Conservation (phyloP, 2,329 filamentous ascomycete species). For the Tetracladium maxilliforme region DNA sequence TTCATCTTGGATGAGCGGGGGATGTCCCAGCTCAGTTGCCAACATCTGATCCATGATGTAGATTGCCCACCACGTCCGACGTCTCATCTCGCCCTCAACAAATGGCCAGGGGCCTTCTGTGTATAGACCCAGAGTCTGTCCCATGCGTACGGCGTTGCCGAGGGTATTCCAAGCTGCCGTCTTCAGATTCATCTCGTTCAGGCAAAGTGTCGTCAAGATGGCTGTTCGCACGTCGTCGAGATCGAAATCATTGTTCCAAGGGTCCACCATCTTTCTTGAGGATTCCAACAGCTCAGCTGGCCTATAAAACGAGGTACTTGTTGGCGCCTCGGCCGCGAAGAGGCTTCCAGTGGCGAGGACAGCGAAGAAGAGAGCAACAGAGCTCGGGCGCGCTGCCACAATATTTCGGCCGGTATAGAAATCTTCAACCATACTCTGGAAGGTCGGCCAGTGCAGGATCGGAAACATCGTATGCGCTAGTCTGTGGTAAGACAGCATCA, state of each 20-base stretch:
- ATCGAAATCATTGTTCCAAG: slow-evolving; percentile 66
- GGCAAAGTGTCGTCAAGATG: slow-evolving; percentile 61
- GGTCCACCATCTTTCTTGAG: slow-evolving; percentile 56
- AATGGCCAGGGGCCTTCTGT: slow-evolving; percentile 59
- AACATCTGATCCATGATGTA: slow-evolving; percentile 79
- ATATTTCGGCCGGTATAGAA: slow-evolving; percentile 55
- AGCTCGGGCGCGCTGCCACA: slow-evolving; percentile 47
- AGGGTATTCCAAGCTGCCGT: slow-evolving; percentile 80
- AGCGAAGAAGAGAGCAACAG: slow-evolving; percentile 68
- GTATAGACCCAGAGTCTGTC: slow-evolving; percentile 74
- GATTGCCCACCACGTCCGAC: slow-evolving; percentile 85
- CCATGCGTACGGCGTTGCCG: slow-evolving; percentile 62
- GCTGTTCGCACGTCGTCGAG: slow-evolving; percentile 62
- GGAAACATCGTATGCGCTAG: slow-evolving; percentile 72
- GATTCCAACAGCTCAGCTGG: slow-evolving; percentile 55
- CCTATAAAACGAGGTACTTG: slow-evolving; percentile 34
- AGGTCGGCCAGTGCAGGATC: slow-evolving; percentile 76
- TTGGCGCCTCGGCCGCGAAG: slow-evolving; percentile 46
- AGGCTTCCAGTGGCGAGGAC: slow-evolving; percentile 73
- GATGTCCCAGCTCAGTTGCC: slow-evolving; percentile 66
- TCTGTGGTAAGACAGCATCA: slow-evolving; percentile 62
- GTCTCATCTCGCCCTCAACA: slow-evolving; percentile 73
- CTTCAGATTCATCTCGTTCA: slow-evolving; percentile 76
- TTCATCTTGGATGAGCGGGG: slow-evolving; percentile 69
- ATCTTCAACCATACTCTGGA: slow-evolving; percentile 60